phyloP scores from a whole-genome alignment of 371 early-diverging fungal genomes.

The Lichtheimia corymbifera region DNA sequence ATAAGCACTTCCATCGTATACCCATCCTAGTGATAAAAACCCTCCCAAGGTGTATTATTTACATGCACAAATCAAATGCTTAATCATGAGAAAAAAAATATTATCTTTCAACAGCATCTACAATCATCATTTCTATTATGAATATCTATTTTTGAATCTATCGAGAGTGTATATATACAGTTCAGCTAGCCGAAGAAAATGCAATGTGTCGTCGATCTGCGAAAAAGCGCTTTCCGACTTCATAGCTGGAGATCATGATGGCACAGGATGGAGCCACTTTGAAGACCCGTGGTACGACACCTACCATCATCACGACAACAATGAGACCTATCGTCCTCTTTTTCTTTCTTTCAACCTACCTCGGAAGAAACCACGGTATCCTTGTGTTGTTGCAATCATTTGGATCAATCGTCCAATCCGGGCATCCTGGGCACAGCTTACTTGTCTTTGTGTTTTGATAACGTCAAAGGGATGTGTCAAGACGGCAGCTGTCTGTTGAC shows the following conservation, averaged over 20 bases:
- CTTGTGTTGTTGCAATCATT: conserved; percentile 28
- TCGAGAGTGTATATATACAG: too few relatives aligned
- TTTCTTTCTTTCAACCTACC: conserved; percentile 11
- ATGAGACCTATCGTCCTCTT: background rate
- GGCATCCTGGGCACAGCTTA: conserved; percentile 40
- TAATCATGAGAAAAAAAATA: too few relatives aligned
- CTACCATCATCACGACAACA: conserved; percentile 1
- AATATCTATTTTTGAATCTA: too few relatives aligned
- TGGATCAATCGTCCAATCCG: conserved; percentile 21
- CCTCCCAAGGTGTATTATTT: too few relatives aligned
- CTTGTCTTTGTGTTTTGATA: conserved; percentile 89
- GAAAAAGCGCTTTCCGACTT: conserved; percentile 71
- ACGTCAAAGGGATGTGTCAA: conserved; percentile 98
- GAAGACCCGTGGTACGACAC: conserved; percentile 79
- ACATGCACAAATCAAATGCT: too few relatives aligned
- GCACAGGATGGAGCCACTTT: conserved; percentile 97
- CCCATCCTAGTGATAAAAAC: too few relatives aligned
- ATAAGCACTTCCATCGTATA: too few relatives aligned
- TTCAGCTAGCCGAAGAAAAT: background rate
- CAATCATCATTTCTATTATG: too few relatives aligned
- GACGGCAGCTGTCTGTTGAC: conserved; percentile 75
- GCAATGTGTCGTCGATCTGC: conserved; percentile 25
- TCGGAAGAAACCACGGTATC: conserved; percentile 27
- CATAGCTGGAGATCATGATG: conserved; percentile 93
- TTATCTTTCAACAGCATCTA: too few relatives aligned